These are phyloP conservation scores for Leccinum aurantiacum DNA, from an alignment of 768 basidiomycete species.

Conservation along the genomic window DNA sequence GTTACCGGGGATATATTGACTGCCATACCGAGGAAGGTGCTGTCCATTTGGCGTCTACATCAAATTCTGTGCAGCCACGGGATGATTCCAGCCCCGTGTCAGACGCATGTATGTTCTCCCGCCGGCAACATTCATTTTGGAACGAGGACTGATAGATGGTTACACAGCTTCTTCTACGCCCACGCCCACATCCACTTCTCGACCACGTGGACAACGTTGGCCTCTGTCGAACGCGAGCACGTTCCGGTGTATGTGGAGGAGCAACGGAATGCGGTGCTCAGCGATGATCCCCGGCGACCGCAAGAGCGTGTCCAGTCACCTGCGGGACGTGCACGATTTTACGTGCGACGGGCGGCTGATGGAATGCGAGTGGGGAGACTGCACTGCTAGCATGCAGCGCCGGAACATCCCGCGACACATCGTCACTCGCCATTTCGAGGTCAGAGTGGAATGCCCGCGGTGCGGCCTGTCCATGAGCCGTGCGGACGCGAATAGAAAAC, in stretches of 20 bases:
- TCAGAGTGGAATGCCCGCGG: constrained; percentile 18
- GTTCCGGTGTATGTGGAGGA: constrained; percentile 26
- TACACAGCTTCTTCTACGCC: constrained; percentile 8
- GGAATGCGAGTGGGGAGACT: constrained; percentile 20
- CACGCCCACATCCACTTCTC: background rate
- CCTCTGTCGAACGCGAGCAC: background rate
- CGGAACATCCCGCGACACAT: constrained; percentile 29
- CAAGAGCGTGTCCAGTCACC: constrained; percentile 20
- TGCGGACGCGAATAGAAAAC: constrained; percentile 27
- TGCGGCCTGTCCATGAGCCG: constrained; percentile 23
- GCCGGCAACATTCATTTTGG: no score
- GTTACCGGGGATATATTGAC: background rate
- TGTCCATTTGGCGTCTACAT: background rate
- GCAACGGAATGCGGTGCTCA: constrained; percentile 9
- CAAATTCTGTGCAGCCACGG: constrained; percentile 3
- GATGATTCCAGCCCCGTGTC: constrained; percentile 1
- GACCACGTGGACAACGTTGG: constrained; percentile 15
- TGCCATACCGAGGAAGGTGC: background rate
- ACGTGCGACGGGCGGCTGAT: constrained; percentile 14
- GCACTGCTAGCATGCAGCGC: constrained; percentile 20
- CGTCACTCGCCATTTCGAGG: constrained; percentile 23
- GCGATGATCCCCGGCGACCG: constrained; percentile 20
- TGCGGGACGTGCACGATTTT: constrained; percentile 23
- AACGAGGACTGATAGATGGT: constrained; percentile 5
- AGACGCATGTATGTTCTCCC: constrained; percentile 12